Evolutionary conservation across 768 basidiomycete genomes (phyloP).

Genomic region (Lactarius hengduanensis): DNA sequence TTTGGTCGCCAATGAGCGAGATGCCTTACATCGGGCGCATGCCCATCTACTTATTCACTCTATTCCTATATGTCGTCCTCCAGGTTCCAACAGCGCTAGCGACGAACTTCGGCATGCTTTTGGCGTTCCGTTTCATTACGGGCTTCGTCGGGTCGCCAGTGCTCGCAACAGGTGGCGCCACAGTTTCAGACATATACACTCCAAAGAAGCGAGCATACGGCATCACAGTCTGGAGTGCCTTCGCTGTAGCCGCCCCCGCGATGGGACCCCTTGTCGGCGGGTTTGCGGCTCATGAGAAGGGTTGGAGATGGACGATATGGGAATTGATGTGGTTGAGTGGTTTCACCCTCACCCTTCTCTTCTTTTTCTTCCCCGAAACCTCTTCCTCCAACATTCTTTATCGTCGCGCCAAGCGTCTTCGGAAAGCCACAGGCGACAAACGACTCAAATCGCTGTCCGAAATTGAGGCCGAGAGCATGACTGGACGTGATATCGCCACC

Average conservation of each 20-base stretch:
- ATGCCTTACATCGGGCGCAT: constrained; percentile 38
- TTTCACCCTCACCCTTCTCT: constrained; percentile 33
- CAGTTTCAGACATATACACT: constrained; percentile 32
- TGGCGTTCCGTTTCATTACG: constrained; percentile 39
- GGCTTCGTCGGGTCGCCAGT: constrained; percentile 39
- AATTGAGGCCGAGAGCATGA: constrained; percentile 31
- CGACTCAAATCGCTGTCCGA: constrained; percentile 34
- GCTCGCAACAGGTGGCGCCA: constrained; percentile 38
- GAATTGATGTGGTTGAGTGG: constrained; percentile 37
- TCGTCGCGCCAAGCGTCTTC: constrained; percentile 36
- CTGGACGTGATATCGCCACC: constrained; percentile 29
- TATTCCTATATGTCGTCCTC: constrained; percentile 36
- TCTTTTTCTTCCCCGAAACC: constrained; percentile 38
- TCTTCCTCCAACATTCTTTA: constrained; percentile 35
- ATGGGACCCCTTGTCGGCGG: constrained; percentile 38
- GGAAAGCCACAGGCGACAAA: constrained; percentile 35
- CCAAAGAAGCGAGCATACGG: constrained; percentile 31
- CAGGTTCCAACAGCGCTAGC: constrained; percentile 38
- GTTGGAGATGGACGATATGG: constrained; percentile 39
- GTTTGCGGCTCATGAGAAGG: constrained; percentile 36
- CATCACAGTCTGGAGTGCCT: constrained; percentile 33
- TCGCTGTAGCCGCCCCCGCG: constrained; percentile 34
- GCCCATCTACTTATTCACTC: constrained; percentile 36
- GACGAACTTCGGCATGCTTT: constrained; percentile 34
- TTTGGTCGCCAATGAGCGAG: constrained; percentile 37